A percentile compares a stretch with the other conserved stretches of the same genome.
Evolutionary conservation across 202 grass and related monocot species (phyloP).

Genomic region (Digitaria exilis): DNA sequence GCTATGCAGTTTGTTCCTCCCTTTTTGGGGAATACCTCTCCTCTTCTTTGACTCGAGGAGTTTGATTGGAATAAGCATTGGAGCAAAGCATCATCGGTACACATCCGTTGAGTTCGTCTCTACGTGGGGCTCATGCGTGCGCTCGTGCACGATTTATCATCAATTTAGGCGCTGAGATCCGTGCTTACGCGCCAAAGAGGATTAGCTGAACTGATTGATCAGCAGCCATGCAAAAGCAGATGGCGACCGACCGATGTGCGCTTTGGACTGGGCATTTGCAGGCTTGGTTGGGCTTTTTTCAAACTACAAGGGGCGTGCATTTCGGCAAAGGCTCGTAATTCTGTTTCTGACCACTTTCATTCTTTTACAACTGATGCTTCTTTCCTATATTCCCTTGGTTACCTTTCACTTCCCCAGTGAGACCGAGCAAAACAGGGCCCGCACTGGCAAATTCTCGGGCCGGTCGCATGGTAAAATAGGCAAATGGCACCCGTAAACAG

Average conservation of each 20-base stretch:
- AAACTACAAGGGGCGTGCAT: background rate
- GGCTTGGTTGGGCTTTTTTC: background rate
- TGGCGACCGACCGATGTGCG: background rate
- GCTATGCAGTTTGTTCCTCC: conserved; percentile 7
- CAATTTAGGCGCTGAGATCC: conserved; percentile 17
- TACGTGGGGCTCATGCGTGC: conserved; percentile 1
- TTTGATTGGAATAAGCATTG: background rate
- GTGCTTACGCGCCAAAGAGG: conserved; percentile 6
- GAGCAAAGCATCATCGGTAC: background rate
- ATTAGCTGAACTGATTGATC: background rate
- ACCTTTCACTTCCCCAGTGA: too few species aligned
- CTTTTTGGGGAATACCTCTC: background rate
- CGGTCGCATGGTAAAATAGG: too few species aligned
- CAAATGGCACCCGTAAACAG: too few species aligned
- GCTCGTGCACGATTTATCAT: conserved; percentile 4
- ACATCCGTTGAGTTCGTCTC: background rate
- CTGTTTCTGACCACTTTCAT: background rate
- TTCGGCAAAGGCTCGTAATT: background rate
- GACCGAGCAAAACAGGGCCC: too few species aligned
- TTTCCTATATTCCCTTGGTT: too few species aligned
- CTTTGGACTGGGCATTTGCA: conserved; percentile 28
- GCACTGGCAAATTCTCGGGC: too few species aligned
- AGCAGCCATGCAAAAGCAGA: conserved; percentile 34
- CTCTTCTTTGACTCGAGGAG: conserved; percentile 52
- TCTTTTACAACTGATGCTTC: too few species aligned